phyloP scores from a whole-genome alignment of 805 yeast species.

The Suhomyces xylopsoci region DNA sequence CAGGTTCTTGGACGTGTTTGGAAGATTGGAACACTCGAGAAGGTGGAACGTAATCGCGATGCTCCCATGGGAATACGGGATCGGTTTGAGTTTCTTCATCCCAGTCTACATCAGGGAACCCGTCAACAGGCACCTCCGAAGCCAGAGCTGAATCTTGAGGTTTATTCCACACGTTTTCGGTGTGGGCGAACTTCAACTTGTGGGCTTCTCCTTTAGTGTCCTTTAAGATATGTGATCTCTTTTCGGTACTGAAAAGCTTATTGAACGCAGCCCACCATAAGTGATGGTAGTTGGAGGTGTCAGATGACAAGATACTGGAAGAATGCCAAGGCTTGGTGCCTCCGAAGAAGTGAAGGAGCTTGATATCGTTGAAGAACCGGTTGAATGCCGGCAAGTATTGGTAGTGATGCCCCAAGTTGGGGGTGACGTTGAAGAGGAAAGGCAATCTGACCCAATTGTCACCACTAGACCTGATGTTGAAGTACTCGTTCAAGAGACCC shows the following conservation, averaged over 20 bases:
- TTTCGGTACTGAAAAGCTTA: conserved; percentile 15
- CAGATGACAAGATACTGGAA: conserved; percentile 11
- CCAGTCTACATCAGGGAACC: neutral
- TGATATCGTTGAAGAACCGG: conserved; percentile 26
- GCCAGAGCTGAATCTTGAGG: conserved; percentile 2
- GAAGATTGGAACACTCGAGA: conserved; percentile 22
- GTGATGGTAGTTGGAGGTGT: conserved; percentile 21
- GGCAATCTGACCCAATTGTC: conserved; percentile 30
- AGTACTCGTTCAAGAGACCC: conserved; percentile 34
- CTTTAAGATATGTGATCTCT: conserved; percentile 13
- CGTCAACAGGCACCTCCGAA: neutral
- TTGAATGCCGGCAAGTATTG: conserved; percentile 33
- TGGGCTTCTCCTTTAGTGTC: conserved; percentile 19
- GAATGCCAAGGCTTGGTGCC: conserved; percentile 32
- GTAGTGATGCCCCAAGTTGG: conserved; percentile 25
- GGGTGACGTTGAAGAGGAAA: conserved; percentile 35
- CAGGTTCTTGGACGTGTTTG: neutral
- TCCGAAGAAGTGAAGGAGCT: conserved; percentile 33
- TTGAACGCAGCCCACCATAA: conserved; percentile 31
- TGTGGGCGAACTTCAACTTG: conserved; percentile 18
- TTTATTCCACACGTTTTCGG: conserved; percentile 22
- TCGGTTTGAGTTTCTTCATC: neutral
- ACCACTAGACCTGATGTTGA: conserved; percentile 21
- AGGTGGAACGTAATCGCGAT: conserved; percentile 17
- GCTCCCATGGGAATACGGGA: conserved; percentile 32